A percentile compares a stretch with the other conserved stretches of the same genome.
Evolutionary conservation across 2,329 filamentous ascomycete species (phyloP).

Genomic region (Talaromyces sp.): DNA sequence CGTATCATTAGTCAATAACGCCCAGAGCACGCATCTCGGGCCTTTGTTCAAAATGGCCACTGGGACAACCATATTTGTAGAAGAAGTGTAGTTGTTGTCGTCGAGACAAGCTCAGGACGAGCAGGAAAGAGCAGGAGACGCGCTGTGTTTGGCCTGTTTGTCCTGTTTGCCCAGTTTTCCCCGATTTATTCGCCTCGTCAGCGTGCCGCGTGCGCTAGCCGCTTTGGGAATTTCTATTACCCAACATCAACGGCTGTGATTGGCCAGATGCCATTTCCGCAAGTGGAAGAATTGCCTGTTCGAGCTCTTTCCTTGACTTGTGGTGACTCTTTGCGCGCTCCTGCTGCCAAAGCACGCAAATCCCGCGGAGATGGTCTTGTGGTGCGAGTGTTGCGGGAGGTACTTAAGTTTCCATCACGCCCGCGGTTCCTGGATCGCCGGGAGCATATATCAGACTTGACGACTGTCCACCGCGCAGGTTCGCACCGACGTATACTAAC

Average conservation of each 20-base stretch:
- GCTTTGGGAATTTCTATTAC: constrained; percentile 28
- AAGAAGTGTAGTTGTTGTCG: too few relatives aligned
- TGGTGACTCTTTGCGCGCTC: not conserved
- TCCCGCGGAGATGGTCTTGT: constrained; percentile 1
- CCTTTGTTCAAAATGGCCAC: too few relatives aligned
- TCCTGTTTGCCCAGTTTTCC: not conserved
- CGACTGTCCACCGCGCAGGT: too few relatives aligned
- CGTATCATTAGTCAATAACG: too few relatives aligned
- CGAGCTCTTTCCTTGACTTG: not conserved
- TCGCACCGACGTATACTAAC: too few relatives aligned
- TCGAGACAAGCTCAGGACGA: not conserved
- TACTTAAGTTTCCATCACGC: not conserved
- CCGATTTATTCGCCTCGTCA: not conserved
- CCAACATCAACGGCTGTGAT: constrained; percentile 26
- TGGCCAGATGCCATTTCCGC: constrained; percentile 15
- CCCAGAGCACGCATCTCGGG: too few relatives aligned
- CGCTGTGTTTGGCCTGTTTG: not conserved
- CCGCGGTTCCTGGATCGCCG: too few relatives aligned
- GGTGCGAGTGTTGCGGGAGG: not conserved
- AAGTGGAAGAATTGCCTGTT: not conserved
- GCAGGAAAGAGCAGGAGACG: not conserved
- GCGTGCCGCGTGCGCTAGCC: constrained; percentile 18
- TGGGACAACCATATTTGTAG: too few relatives aligned
- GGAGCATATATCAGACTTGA: not conserved
- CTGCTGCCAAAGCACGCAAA: not conserved